Conservation (phyloP, 1,284 basidiomycete genomes). For the Fomitopsis pinicola region DNA sequence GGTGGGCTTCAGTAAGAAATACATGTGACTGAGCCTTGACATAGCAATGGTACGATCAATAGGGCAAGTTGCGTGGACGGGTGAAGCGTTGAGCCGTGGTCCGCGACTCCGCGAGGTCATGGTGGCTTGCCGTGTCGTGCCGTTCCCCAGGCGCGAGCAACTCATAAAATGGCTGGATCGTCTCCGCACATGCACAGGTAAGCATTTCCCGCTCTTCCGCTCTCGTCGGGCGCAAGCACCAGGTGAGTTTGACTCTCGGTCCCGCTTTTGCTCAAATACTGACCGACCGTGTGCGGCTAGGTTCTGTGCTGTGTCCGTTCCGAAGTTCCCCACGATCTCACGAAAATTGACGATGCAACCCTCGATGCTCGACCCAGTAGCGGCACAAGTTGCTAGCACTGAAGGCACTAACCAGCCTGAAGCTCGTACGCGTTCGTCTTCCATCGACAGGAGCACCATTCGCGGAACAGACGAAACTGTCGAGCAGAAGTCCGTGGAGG, state of each 20-base stretch:
- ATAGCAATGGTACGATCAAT: not conserved
- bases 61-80: not conserved
- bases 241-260: not conserved
- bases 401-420: too few relatives aligned
- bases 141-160: not conserved
- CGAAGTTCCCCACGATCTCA: not conserved
- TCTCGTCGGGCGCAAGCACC: not conserved
- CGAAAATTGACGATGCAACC: not conserved
- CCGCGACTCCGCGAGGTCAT: not conserved
- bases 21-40: too few relatives aligned
- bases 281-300: not conserved
- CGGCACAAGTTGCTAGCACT: too few relatives aligned
- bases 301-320: not conserved
- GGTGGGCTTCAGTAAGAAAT: too few relatives aligned
- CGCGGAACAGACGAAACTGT: not conserved
- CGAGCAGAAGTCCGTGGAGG: not conserved
- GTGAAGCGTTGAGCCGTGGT: not conserved
- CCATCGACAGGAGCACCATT: not conserved
- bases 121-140: not conserved
- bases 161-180: not conserved
- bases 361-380: not conserved
- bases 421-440: not conserved
- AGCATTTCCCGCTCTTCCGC: not conserved
- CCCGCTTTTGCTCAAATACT: not conserved
- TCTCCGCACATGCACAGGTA: not conserved